Conservation (phyloP, 2,329 filamentous ascomycete species). For the Biscogniauxia mediterranea region DNA sequence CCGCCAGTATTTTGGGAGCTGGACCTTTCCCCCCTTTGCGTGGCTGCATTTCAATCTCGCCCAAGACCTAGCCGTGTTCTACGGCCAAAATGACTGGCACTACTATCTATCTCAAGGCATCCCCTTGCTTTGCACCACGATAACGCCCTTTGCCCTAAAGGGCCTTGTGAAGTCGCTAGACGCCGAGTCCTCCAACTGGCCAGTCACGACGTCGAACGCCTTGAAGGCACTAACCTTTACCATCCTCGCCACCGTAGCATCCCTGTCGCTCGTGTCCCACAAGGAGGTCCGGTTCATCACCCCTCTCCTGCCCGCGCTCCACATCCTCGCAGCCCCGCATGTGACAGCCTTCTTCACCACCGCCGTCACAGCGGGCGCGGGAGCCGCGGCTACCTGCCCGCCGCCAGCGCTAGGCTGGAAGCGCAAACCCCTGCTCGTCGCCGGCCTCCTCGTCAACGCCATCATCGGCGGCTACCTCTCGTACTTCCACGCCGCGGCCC, state of each 20-base stretch:
- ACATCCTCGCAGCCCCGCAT: conserved; percentile 71
- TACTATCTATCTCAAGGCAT: conserved; percentile 92
- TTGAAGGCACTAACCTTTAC: conserved; percentile 56
- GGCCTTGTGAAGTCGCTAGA: conserved; percentile 58
- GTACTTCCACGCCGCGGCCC: conserved; percentile 75
- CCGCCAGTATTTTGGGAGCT: conserved; percentile 75
- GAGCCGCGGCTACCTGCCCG: conserved; percentile 28
- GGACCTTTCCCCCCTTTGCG: conserved; percentile 84
- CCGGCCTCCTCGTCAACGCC: conserved; percentile 64
- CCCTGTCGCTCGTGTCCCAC: conserved; percentile 79
- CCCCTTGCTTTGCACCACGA: conserved; percentile 80
- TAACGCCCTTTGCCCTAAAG: conserved; percentile 70
- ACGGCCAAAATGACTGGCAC: conserved; percentile 85
- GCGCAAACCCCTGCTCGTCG: conserved; percentile 55
- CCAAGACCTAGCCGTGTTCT: conserved; percentile 86
- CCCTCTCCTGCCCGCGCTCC: conserved; percentile 82
- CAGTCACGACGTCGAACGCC: conserved; percentile 39
- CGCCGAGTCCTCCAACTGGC: conserved; percentile 34
- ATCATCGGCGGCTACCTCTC: conserved; percentile 72
- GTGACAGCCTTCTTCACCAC: conserved; percentile 64
- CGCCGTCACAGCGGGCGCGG: conserved; percentile 26
- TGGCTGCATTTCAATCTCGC: conserved; percentile 91
- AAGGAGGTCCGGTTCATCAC: conserved; percentile 98
- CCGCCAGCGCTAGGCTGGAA: conserved; percentile 38
- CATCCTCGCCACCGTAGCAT: conserved; percentile 56